These are phyloP conservation scores for Forsythia viridissima DNA, from an alignment of 257 asterid genomes.

Conservation along the genomic window DNA sequence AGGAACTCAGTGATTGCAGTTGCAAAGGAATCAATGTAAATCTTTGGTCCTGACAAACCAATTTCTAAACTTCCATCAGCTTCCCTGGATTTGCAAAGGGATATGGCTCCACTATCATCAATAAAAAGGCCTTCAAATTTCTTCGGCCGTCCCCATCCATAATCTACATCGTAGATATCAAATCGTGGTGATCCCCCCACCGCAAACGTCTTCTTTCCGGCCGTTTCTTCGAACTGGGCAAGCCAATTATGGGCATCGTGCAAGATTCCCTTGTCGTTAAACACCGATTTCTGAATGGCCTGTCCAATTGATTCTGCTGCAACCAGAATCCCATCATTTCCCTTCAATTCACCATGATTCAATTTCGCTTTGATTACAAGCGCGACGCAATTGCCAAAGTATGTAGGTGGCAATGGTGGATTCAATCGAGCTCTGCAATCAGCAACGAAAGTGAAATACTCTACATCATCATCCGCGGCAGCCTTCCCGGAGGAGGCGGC, in stretches of 20 bases:
- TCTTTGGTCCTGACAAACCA: slow-evolving; percentile 20
- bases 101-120: slow-evolving; percentile 11
- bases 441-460: slow-evolving; percentile 30
- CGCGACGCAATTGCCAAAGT: slow-evolving; percentile 43
- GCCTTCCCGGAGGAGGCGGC: slow-evolving; percentile 1
- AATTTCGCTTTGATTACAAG: background rate
- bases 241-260: slow-evolving; percentile 25
- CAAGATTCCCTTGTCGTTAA: slow-evolving; percentile 26
- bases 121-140: slow-evolving; percentile 26
- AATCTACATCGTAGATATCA: slow-evolving; percentile 28
- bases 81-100: slow-evolving; percentile 16
- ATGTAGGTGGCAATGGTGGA: slow-evolving; percentile 43
- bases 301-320: slow-evolving; percentile 23
- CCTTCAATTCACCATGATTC: slow-evolving; percentile 23
- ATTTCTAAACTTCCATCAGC: slow-evolving; percentile 25
- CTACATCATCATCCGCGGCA: slow-evolving; percentile 31
- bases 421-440: slow-evolving; percentile 33
- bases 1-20: background rate
- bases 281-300: slow-evolving; percentile 17
- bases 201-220: background rate
- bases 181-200: slow-evolving; percentile 12
- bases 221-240: background rate
- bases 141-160: slow-evolving; percentile 33
- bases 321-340: slow-evolving; percentile 26
- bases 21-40: slow-evolving; percentile 26